Evolutionary conservation across 2,329 filamentous ascomycete genomes (phyloP), one percentile per base, ranked within the genome.

Genomic region (Aschersonia sp.): DNA sequence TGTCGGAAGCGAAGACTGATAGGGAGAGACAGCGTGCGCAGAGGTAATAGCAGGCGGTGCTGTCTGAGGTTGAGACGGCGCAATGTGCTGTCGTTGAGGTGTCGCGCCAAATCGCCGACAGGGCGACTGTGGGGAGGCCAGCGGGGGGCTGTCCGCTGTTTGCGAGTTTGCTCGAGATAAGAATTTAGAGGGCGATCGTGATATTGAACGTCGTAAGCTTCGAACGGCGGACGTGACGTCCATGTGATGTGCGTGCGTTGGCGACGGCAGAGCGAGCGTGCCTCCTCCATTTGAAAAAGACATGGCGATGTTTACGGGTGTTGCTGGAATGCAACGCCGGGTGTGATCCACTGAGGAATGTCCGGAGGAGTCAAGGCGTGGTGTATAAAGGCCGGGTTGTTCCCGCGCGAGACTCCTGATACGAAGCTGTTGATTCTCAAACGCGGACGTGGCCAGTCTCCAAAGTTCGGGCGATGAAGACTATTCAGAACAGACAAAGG

Each of bases 121-220:
- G 61, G 69, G 75, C 61, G 69, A 74, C 67, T 70, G 78, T 52
- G 72, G 73, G 43, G 65, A 66, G 30, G 58, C 56, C 46, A 61
- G 62, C 43, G 69, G 67, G 48, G 79, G 76, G 52, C 61, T 60
- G 35, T 73, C 66, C 11, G 71, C 69, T 49, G 62, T 66, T 52
- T 72, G 68, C 1, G 73, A 75, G 43, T 63, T 63, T 43, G 68
- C 63, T 52, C 72, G 70, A 46, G 65, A 62, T 37, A 94, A 69
- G 49, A 92, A 90, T 63, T 92, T 94, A 33, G 90, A 95, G 9
- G 90, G 90, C n/a, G 90, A 96, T 57, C 88, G 79, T 49, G 89
- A 96, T 53, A 96, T 73, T 30, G 90, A 95, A 56, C 87, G 85
- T 54, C 89, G 78, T 50, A 96, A 72, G 58, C 87, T 85, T 60